Evolutionary conservation across 1,284 basidiomycete genomes (phyloP), one percentile per base, ranked within the genome.

Genomic region (Fomes fomentarius): DNA sequence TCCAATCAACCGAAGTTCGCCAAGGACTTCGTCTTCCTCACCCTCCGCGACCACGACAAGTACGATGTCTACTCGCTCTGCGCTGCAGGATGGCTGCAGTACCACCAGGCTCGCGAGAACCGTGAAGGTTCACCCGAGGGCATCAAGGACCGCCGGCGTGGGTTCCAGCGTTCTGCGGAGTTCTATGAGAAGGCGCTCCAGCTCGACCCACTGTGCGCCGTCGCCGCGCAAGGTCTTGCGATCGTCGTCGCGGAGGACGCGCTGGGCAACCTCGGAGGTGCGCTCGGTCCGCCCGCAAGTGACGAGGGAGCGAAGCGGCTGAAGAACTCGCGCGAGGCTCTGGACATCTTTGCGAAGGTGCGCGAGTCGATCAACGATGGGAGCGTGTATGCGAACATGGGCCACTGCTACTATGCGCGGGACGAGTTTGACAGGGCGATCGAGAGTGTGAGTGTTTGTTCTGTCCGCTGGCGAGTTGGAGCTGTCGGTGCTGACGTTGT

Each of bases 381-480:
- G 1, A 90, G 90, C 60, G 94, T 96, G 8, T 94, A 95, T 66
- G 79, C 93, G 65, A 98, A 98, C 68, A 95, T 97, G 77, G 96
- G 95, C 0, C 96, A 97, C 67, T 96, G 94, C 64, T 91, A 95
- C 70, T 96, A 93, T 67, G 80, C 85, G 25, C 80, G 92, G 47
- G 95, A 96, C 54, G 95, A 98, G 69, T 96, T 89, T 69, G 94
- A 98, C 63, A 81, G 91, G 51, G 94, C 96, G 1, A 94, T 97
- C 59, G 94, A 98, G 71, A 91, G 90, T 66, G 94, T 96, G 67
- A 76, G 94, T 83, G n/a, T 35, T 49, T 42, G 19, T 47, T 40
- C 39, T 49, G 46, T 47, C 50, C 24, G 26, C 3, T 28, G 14
- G 14, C 25, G 47, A 52, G 24, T 37, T 22, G 17, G 17, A 50